phyloP scores from a whole-genome alignment of 345 rosid genomes.

The Euphorbia pulcherrima region DNA sequence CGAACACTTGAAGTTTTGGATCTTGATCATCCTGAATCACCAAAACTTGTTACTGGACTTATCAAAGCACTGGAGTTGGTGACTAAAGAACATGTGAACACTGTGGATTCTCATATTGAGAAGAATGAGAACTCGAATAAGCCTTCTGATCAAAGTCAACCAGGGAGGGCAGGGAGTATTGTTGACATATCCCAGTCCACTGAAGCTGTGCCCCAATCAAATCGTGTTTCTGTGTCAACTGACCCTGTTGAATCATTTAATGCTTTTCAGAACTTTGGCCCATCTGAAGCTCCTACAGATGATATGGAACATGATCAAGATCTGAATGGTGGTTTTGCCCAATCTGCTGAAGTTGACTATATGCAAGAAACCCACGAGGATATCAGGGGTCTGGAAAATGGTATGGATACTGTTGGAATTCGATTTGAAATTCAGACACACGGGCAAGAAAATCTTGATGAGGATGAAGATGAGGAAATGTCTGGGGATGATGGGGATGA shows the following conservation, averaged over 20 bases:
- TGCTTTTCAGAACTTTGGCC: slow-evolving; percentile 53
- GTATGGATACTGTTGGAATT: slow-evolving; percentile 60
- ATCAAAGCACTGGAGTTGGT: slow-evolving; percentile 88
- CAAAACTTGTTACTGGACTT: slow-evolving; percentile 75
- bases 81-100: slow-evolving; percentile 80
- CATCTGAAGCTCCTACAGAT: slow-evolving; percentile 77
- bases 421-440: slow-evolving; percentile 75
- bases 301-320: slow-evolving; percentile 97
- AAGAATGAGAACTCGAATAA: slow-evolving; percentile 65
- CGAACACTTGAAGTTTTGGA: slow-evolving; percentile 80
- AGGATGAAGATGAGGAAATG: slow-evolving; percentile 82
- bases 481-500: slow-evolving; percentile 80
- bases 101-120: slow-evolving; percentile 45
- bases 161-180: slow-evolving; percentile 50
- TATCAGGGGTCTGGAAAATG: slow-evolving; percentile 66
- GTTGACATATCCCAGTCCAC: slow-evolving; percentile 51
- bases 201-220: slow-evolving; percentile 54
- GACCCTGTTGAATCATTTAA: slow-evolving; percentile 51
- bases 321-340: slow-evolving; percentile 67
- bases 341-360: slow-evolving; percentile 68
- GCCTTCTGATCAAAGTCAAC: slow-evolving; percentile 42
- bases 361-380: slow-evolving; percentile 89
- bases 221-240: slow-evolving; percentile 50
- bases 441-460: slow-evolving; percentile 75
- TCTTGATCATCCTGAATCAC: slow-evolving; percentile 78